Conservation (phyloP, 2,329 filamentous ascomycete genomes). For the Fusarium scirpi region DNA sequence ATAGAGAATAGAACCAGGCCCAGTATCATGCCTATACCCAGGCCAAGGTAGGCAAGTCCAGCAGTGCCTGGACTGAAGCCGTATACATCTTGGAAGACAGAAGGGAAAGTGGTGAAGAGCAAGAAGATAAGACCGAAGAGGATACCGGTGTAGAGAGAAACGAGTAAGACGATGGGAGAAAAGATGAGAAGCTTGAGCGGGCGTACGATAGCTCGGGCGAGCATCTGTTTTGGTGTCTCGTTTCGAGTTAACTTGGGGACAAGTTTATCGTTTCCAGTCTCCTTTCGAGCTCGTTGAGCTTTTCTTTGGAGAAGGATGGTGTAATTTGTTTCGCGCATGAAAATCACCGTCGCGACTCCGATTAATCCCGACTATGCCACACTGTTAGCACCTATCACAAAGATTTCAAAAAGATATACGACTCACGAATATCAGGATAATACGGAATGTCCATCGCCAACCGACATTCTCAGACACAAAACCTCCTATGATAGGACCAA, state of each 20-base stretch:
- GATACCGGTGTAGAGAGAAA: constrained; percentile 53
- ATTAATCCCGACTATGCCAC: background rate
- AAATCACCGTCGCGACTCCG: background rate
- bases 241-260: constrained; percentile 15
- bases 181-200: constrained; percentile 63
- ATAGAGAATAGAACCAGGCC: constrained; percentile 39
- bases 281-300: constrained; percentile 8
- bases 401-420: background rate
- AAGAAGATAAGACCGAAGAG: constrained; percentile 54
- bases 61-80: constrained; percentile 45
- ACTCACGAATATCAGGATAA: constrained; percentile 57
- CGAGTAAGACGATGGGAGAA: constrained; percentile 65
- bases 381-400: background rate
- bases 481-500: constrained; percentile 54
- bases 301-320: constrained; percentile 17
- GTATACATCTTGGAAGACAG: constrained; percentile 53
- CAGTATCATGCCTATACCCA: constrained; percentile 53
- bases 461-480: constrained; percentile 60
- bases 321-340: constrained; percentile 49
- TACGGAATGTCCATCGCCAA: constrained; percentile 64
- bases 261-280: constrained; percentile 35
- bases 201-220: constrained; percentile 52
- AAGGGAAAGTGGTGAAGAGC: constrained; percentile 53
- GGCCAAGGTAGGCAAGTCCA: constrained; percentile 63
- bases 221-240: constrained; percentile 34